Conservation (phyloP, 257 asterid species). For the Anisodus tanguticus region DNA sequence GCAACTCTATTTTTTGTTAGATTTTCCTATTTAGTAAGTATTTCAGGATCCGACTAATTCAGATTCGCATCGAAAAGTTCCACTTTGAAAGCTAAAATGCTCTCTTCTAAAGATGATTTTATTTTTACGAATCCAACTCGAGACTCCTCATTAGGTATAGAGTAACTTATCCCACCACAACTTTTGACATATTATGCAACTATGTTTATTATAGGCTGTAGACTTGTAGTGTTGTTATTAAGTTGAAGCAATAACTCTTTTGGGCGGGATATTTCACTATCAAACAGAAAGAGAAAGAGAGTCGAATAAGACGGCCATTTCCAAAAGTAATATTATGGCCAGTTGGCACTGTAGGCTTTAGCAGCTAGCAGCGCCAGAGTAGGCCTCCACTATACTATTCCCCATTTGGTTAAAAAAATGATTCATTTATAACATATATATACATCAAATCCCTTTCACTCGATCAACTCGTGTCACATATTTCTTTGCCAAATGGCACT, state of each 20-base stretch:
- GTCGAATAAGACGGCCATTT: slow-evolving; percentile 32
- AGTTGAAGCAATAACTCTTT: background rate
- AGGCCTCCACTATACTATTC: slow-evolving; percentile 29
- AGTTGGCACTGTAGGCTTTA: slow-evolving; percentile 19
- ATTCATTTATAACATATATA: background rate
- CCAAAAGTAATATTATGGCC: slow-evolving; percentile 12
- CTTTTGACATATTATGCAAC: background rate
- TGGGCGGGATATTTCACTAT: slow-evolving; percentile 26
- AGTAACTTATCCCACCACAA: background rate
- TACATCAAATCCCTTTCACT: background rate
- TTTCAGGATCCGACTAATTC: no score
- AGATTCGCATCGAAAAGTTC: no score
- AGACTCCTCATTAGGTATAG: no score
- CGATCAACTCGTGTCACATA: background rate
- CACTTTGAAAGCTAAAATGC: no score
- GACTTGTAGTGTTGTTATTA: background rate
- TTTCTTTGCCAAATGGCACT: background rate
- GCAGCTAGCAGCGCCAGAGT: slow-evolving; percentile 9
- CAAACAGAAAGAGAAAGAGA: slow-evolving; percentile 17
- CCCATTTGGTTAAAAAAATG: background rate
- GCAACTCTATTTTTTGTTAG: no score
- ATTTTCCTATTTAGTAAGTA: no score
- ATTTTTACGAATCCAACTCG: no score
- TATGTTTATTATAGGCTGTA: background rate
- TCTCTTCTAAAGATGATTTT: no score